These are phyloP conservation scores for Tricholoma terreum DNA, from an alignment of 768 basidiomycete species.

Conservation along the genomic window DNA sequence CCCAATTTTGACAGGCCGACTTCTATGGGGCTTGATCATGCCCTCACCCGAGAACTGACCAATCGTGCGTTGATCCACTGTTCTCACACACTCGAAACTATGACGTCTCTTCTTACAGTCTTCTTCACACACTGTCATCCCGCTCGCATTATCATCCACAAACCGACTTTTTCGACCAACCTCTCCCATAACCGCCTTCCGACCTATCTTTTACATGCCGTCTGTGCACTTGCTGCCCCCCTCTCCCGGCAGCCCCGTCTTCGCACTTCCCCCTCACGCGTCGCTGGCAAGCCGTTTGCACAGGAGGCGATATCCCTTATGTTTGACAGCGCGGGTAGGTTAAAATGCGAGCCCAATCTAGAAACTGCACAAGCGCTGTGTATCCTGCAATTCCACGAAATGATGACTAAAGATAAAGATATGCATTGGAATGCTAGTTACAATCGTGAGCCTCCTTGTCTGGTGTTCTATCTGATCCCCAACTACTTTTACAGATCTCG, in stretches of 20 bases:
- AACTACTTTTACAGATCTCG: conserved; percentile 47
- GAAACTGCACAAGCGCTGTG: conserved; percentile 75
- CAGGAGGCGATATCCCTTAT: conserved; percentile 64
- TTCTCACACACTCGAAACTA: conserved; percentile 8
- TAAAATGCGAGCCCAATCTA: conserved; percentile 61
- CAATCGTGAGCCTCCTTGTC: conserved; percentile 39
- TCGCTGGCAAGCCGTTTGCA: conserved; percentile 54
- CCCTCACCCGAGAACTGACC: conserved; percentile 68
- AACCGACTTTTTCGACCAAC: conserved; percentile 67
- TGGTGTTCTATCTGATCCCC: conserved; percentile 13
- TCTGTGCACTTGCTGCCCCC: conserved; percentile 79
- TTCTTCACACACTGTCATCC: conserved; percentile 85
- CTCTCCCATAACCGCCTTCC: conserved; percentile 69
- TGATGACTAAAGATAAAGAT: conserved; percentile 42
- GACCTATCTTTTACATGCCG: conserved; percentile 63
- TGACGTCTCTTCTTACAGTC: conserved; percentile 38
- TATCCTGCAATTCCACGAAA: conserved; percentile 67
- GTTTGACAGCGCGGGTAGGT: conserved; percentile 66
- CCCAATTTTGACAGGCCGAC: conserved; percentile 41
- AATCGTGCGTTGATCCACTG: conserved; percentile 49
- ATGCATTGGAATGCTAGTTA: conserved; percentile 41
- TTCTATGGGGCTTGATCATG: conserved; percentile 51
- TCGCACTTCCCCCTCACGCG: conserved; percentile 51
- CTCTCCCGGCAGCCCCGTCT: conserved; percentile 65
- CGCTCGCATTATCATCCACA: conserved; percentile 72